Evolutionary conservation across 2,329 filamentous ascomycete species (phyloP).

Genomic region (Tympanopsis confertula): DNA sequence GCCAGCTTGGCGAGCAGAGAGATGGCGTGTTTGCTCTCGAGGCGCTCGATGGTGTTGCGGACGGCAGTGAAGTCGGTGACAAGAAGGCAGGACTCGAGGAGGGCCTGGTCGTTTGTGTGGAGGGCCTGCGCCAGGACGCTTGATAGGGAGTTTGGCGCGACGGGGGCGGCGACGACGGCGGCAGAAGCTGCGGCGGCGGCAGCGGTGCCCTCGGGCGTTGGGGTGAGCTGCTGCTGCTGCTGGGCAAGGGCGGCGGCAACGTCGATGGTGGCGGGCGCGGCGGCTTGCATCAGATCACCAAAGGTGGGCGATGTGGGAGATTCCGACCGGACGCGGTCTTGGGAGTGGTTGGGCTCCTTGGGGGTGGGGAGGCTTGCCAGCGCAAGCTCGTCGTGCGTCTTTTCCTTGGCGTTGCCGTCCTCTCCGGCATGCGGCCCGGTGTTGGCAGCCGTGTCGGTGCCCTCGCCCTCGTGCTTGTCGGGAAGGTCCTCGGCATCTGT

Average conservation of each 20-base stretch:
- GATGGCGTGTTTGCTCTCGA: slow-evolving; percentile 75
- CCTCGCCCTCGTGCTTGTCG: slow-evolving; percentile 4
- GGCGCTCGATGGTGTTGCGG: slow-evolving; percentile 76
- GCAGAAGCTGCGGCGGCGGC: slow-evolving; percentile 28
- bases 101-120: slow-evolving; percentile 76
- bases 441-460: slow-evolving; percentile 1
- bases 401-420: slow-evolving; percentile 23
- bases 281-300: slow-evolving; percentile 68
- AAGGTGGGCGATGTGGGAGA: slow-evolving; percentile 60
- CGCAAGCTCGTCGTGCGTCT: slow-evolving; percentile 17
- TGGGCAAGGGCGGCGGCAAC: slow-evolving; percentile 50
- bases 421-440: slow-evolving; percentile 4
- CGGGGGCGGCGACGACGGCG: slow-evolving; percentile 40
- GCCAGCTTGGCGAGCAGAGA: slow-evolving; percentile 73
- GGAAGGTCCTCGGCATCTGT: slow-evolving; percentile 12
- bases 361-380: slow-evolving; percentile 14
- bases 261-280: slow-evolving; percentile 63
- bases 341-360: too few relatives aligned
- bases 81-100: slow-evolving; percentile 86
- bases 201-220: slow-evolving; percentile 22
- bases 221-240: slow-evolving; percentile 16
- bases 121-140: slow-evolving; percentile 91
- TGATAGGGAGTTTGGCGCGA: slow-evolving; percentile 69
- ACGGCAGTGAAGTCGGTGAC: slow-evolving; percentile 67
- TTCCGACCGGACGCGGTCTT: too few relatives aligned